A percentile compares a stretch with the other conserved stretches of the same genome.
These are phyloP conservation scores for Ilyonectria sp. DNA, from an alignment of 2,329 filamentous ascomycete genomes.

Conservation along the genomic window DNA sequence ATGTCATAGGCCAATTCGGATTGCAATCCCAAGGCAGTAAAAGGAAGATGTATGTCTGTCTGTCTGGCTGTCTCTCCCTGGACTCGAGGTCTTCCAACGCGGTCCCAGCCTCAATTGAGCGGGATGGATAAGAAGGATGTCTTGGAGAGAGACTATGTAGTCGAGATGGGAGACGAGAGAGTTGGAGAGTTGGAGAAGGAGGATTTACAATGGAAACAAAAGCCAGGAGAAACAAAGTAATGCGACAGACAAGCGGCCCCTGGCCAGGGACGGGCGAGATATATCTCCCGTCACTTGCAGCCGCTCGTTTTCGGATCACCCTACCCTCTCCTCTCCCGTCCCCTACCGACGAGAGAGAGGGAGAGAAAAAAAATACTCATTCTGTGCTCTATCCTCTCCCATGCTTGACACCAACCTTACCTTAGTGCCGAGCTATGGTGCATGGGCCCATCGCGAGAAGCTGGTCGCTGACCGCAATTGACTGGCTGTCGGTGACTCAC, in stretches of 20 bases:
- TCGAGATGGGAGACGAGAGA: constrained; percentile 20
- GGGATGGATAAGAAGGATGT: constrained; percentile 16
- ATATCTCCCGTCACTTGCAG: constrained; percentile 42
- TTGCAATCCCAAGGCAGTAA: constrained; percentile 11
- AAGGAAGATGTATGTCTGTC: constrained; percentile 6
- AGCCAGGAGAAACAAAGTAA: constrained; percentile 30
- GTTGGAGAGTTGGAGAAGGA: constrained; percentile 17
- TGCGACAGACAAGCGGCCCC: constrained; percentile 28
- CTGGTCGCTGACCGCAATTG: constrained; percentile 35
- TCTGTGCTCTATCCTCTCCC: constrained; percentile 11
- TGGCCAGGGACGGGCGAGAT: constrained; percentile 43
- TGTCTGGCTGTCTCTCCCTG: constrained; percentile 18
- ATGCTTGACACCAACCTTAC: constrained; percentile 28
- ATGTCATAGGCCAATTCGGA: constrained; percentile 29
- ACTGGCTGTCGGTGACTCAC: constrained; percentile 49
- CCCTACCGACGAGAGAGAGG: constrained; percentile 3
- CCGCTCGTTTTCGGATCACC: constrained; percentile 24
- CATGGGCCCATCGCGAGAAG: constrained; percentile 46
- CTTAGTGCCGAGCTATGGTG: constrained; percentile 35
- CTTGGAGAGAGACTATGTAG: constrained; percentile 19
- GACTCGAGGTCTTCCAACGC: constrained; percentile 23
- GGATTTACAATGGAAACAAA: constrained; percentile 22
- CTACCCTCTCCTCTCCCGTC: constrained; percentile 21
- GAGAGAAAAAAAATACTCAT: constrained; percentile 10
- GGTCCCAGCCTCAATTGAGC: constrained; percentile 33